Conservation (phyloP, 1,139 yeast genomes). For the Suhomyces atakaporum region DNA sequence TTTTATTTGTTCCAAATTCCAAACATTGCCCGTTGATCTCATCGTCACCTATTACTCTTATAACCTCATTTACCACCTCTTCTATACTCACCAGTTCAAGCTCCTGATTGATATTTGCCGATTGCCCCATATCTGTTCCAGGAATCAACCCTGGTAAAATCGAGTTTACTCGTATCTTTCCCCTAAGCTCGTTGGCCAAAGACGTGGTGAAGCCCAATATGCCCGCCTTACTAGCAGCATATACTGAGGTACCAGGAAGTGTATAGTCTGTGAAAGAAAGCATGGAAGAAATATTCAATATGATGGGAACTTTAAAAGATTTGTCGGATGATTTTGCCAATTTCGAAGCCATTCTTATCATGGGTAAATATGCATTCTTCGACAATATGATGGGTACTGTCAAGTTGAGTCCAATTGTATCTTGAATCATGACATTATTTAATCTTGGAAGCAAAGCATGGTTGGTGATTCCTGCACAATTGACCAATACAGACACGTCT, state of each 20-base stretch:
- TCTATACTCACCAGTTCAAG: conserved; percentile 22
- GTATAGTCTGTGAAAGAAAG: conserved; percentile 50
- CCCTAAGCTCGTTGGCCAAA: conserved; percentile 63
- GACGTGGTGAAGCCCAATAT: conserved; percentile 64
- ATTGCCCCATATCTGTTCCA: conserved; percentile 71
- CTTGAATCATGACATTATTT: conserved; percentile 40
- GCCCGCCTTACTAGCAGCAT: conserved; percentile 83
- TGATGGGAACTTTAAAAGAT: conserved; percentile 24
- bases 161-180: conserved; percentile 57
- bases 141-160: conserved; percentile 71
- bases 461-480: conserved; percentile 84
- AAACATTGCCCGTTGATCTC: conserved; percentile 44
- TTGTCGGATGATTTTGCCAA: conserved; percentile 1
- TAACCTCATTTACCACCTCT: conserved; percentile 30
- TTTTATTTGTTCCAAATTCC: no score
- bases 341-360: conserved; percentile 39
- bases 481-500: conserved; percentile 54
- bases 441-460: conserved; percentile 54
- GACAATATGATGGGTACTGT: conserved; percentile 64
- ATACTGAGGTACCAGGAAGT: conserved; percentile 67
- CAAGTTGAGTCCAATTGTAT: conserved; percentile 62
- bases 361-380: conserved; percentile 44
- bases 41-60: conserved; percentile 32
- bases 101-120: conserved; percentile 26
- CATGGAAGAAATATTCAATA: conserved; percentile 73